Percentiles rank a stretch among this genome's conserved stretches.
These are phyloP conservation scores for Conoideocrella luteorostrata DNA, from an alignment of 2,329 filamentous ascomycete genomes.

Conservation along the genomic window DNA sequence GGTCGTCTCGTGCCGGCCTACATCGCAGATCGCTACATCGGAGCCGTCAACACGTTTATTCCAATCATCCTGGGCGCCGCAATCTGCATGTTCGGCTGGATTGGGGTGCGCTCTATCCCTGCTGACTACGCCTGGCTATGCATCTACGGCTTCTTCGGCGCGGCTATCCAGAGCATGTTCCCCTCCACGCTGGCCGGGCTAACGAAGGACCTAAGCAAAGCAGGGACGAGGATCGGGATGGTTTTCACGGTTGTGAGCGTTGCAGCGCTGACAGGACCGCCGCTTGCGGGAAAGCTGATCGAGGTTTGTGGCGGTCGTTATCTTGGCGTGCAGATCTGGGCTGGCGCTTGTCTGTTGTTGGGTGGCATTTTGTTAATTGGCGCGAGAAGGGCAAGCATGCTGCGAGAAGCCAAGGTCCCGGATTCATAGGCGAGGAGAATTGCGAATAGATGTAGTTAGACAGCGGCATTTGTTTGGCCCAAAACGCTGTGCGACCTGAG, in stretches of 20 bases:
- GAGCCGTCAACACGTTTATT: slow-evolving; percentile 50
- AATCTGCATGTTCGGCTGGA: slow-evolving; percentile 45
- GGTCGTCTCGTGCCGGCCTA: slow-evolving; percentile 48
- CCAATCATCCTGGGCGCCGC: slow-evolving; percentile 41
- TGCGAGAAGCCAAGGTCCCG: neutral
- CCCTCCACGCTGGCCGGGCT: slow-evolving; percentile 44
- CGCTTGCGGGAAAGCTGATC: slow-evolving; percentile 47
- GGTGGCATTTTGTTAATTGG: slow-evolving; percentile 34
- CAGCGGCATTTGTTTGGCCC: no score
- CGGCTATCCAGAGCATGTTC: slow-evolving; percentile 60
- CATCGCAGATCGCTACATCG: slow-evolving; percentile 47
- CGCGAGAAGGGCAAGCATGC: slow-evolving; percentile 18
- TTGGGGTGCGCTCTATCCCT: slow-evolving; percentile 33
- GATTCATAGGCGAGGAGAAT: no score
- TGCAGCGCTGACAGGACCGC: slow-evolving; percentile 47
- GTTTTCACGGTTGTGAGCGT: slow-evolving; percentile 51
- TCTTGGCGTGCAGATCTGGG: slow-evolving; percentile 44
- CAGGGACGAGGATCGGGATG: slow-evolving; percentile 54
- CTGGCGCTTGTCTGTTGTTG: slow-evolving; percentile 37
- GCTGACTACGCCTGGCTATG: slow-evolving; percentile 51
- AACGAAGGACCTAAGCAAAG: slow-evolving; percentile 45
- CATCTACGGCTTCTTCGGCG: slow-evolving; percentile 58
- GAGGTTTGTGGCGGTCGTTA: slow-evolving; percentile 36
- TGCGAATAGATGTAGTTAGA: no score
- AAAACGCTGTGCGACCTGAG: no score